Conservation (phyloP, 1,284 basidiomycete species). For the Microstroma glucosiphilum region DNA sequence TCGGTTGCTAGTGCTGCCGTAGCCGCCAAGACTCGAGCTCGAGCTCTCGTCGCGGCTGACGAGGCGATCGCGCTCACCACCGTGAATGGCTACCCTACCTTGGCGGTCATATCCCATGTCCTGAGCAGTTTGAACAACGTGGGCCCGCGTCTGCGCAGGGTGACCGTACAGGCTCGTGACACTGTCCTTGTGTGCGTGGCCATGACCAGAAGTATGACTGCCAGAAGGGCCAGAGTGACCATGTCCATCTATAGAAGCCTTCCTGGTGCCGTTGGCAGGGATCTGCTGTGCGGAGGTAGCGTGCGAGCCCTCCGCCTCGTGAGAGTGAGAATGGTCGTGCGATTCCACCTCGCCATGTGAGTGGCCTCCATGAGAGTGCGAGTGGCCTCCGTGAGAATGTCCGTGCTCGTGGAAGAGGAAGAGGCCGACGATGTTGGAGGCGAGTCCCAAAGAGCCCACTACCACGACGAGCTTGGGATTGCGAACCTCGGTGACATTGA, state of each 20-base stretch:
- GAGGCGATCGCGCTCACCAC: conserved; percentile 17
- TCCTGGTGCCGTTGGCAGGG: neutral
- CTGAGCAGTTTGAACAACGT: conserved; percentile 77
- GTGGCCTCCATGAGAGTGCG: conserved; percentile 59
- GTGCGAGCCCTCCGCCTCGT: conserved; percentile 16
- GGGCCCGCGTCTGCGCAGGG: conserved; percentile 79
- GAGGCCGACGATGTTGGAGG: conserved; percentile 86
- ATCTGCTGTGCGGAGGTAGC: conserved; percentile 10
- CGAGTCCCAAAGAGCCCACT: conserved; percentile 81
- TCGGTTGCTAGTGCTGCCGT: conserved; percentile 15
- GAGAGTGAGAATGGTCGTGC: conserved; percentile 21
- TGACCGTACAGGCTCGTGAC: conserved; percentile 63
- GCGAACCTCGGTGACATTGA: conserved; percentile 72
- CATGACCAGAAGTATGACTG: neutral
- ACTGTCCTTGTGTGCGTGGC: conserved; percentile 22
- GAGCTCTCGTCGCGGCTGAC: conserved; percentile 18
- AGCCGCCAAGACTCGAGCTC: conserved; percentile 13
- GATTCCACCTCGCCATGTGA: conserved; percentile 24
- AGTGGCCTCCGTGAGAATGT: conserved; percentile 55
- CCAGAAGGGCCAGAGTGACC: neutral
- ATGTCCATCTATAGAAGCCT: neutral
- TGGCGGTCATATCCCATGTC: conserved; percentile 57
- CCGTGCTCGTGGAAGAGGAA: conserved; percentile 77
- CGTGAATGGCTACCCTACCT: neutral
- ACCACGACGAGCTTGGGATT: conserved; percentile 75